phyloP scores from a whole-genome alignment of 2,329 filamentous ascomycete species.

The Alternaria gaisen region DNA sequence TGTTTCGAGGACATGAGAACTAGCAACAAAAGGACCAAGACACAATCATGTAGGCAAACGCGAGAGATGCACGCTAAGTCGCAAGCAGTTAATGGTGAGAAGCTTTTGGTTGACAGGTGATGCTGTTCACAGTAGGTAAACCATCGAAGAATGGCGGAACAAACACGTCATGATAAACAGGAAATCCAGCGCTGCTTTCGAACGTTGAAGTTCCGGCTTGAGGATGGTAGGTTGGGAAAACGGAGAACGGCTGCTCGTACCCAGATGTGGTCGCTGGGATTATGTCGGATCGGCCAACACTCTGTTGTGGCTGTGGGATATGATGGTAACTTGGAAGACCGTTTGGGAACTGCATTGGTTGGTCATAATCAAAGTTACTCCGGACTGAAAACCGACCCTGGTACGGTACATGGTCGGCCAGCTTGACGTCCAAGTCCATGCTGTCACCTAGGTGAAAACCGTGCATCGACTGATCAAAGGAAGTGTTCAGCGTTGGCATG shows the following conservation, averaged over 20 bases:
- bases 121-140: slow-evolving; percentile 16
- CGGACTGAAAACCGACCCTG: slow-evolving; percentile 2
- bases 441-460: slow-evolving; percentile 11
- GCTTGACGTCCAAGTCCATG: slow-evolving; percentile 24
- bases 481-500: slow-evolving; percentile 5
- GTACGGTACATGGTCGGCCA: slow-evolving; percentile 5
- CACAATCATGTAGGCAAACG: not conserved
- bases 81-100: slow-evolving; percentile 1
- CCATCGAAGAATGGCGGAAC: slow-evolving; percentile 17
- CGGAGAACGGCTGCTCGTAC: slow-evolving; percentile 19
- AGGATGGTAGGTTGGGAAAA: slow-evolving; percentile 16
- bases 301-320: slow-evolving; percentile 1
- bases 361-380: slow-evolving; percentile 7
- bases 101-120: not conserved
- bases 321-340: slow-evolving; percentile 10
- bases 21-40: not conserved
- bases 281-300: not conserved
- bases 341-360: slow-evolving; percentile 15
- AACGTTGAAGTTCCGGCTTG: slow-evolving; percentile 9
- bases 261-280: not conserved
- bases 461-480: slow-evolving; percentile 20
- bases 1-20: slow-evolving; percentile 1
- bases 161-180: slow-evolving; percentile 11
- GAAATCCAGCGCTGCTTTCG: not conserved
- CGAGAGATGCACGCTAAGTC: not conserved